Evolutionary conservation across 164 flowering plant genomes (phyloP).

Genomic region (Stephania yunnanensis): DNA sequence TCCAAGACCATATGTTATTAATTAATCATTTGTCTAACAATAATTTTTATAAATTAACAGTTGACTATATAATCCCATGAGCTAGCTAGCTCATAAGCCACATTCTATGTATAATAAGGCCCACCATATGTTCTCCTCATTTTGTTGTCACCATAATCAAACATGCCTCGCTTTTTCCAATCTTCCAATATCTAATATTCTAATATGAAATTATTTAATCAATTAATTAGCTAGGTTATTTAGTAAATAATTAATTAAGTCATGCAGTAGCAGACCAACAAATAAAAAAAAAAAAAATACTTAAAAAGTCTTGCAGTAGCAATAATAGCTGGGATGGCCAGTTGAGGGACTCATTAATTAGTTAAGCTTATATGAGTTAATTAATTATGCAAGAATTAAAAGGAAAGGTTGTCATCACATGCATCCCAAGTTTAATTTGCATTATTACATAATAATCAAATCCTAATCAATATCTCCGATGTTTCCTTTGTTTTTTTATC

Average conservation of each 20-base stretch:
- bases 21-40: not conserved
- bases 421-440: too few species aligned
- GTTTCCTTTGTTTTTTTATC: not conserved
- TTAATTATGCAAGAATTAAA: not conserved
- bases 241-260: too few species aligned
- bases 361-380: not conserved
- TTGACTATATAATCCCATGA: not conserved
- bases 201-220: not conserved
- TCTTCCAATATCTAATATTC: not conserved
- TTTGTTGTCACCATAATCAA: not conserved
- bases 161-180: not conserved
- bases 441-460: not conserved
- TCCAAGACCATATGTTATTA: not conserved
- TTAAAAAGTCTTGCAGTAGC: too few species aligned
- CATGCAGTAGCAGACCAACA: not conserved
- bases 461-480: not conserved
- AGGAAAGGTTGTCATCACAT: not conserved
- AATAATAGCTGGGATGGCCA: not conserved
- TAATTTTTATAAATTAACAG: not conserved
- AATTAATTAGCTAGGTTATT: too few species aligned
- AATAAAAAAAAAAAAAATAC: too few species aligned
- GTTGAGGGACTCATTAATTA: not conserved
- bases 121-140: constrained; percentile 1
- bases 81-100: not conserved
- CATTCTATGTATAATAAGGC: not conserved